These are phyloP conservation scores for Paradendryphiella salina DNA, from an alignment of 2,329 filamentous ascomycete genomes.

Conservation along the genomic window DNA sequence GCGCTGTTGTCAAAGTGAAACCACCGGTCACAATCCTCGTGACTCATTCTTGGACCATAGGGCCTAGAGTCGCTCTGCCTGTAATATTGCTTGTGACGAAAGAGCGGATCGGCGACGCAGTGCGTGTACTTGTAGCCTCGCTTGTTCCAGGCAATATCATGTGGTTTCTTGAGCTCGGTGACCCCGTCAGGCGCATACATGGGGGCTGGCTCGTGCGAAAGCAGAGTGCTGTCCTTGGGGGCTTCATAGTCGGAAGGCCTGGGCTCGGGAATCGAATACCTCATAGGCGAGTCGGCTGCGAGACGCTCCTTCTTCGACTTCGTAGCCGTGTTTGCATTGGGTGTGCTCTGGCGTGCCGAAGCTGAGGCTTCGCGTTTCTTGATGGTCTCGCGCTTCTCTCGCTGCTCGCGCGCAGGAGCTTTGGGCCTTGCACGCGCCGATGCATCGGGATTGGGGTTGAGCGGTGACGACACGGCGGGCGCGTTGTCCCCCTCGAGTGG, in stretches of 20 bases:
- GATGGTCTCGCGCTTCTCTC: slow-evolving; percentile 58
- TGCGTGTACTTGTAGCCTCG: slow-evolving; percentile 83
- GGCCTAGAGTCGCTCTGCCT: slow-evolving; percentile 85
- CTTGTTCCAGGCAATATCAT: slow-evolving; percentile 64
- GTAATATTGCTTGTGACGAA: slow-evolving; percentile 86
- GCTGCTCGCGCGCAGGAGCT: slow-evolving; percentile 48
- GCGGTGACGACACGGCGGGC: slow-evolving; percentile 71
- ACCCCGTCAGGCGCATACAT: slow-evolving; percentile 49
- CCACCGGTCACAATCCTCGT: slow-evolving; percentile 85
- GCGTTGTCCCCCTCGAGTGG: slow-evolving; percentile 69
- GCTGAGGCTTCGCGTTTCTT: slow-evolving; percentile 57
- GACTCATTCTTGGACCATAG: slow-evolving; percentile 82
- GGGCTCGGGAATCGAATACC: slow-evolving; percentile 56
- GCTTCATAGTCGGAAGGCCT: slow-evolving; percentile 54
- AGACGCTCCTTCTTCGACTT: slow-evolving; percentile 44
- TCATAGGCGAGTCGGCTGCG: slow-evolving; percentile 52
- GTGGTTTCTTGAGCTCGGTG: slow-evolving; percentile 52
- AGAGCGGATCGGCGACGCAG: slow-evolving; percentile 85
- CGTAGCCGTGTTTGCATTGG: slow-evolving; percentile 46
- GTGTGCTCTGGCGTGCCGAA: slow-evolving; percentile 45
- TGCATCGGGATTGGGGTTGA: slow-evolving; percentile 65
- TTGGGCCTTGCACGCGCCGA: slow-evolving; percentile 49
- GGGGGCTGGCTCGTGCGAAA: slow-evolving; percentile 52
- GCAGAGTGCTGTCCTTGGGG: slow-evolving; percentile 53
- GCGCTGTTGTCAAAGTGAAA: slow-evolving; percentile 79